Evolutionary conservation across 169 alveolate genomes (phyloP).

Genomic region (Amoebophrya sp.): DNA sequence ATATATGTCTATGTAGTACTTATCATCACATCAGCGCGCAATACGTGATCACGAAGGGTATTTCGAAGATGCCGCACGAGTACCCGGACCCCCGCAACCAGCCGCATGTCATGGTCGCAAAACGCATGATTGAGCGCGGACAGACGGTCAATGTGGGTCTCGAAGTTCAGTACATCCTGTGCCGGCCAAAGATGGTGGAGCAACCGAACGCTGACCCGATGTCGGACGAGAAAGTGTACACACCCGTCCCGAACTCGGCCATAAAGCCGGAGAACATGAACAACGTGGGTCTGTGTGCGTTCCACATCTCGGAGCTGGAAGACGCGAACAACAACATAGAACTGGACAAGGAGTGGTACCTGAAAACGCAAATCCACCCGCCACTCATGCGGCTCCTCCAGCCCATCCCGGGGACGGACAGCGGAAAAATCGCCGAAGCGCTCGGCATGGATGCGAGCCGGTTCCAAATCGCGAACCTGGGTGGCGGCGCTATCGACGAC

Average conservation of each 20-base stretch:
- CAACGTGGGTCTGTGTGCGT: constrained; percentile 15
- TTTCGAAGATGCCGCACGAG: constrained; percentile 41
- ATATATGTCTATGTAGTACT: constrained; percentile 86
- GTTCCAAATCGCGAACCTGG: background rate
- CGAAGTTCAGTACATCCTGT: constrained; percentile 60
- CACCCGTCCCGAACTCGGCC: constrained; percentile 14
- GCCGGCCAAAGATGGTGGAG: constrained; percentile 45
- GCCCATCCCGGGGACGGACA: constrained; percentile 76
- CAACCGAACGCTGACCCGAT: too few relatives aligned
- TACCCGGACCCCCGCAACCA: constrained; percentile 27
- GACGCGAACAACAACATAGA: background rate
- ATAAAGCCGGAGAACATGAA: background rate
- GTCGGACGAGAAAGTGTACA: too few relatives aligned
- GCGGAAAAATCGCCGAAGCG: constrained; percentile 49
- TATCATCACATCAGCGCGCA: constrained; percentile 34
- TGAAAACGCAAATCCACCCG: constrained; percentile 81
- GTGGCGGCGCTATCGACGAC: background rate
- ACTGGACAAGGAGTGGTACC: constrained; percentile 61
- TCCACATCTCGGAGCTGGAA: constrained; percentile 36
- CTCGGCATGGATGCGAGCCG: constrained; percentile 42
- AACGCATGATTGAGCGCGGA: constrained; percentile 61
- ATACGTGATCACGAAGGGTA: constrained; percentile 54
- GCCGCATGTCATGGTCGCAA: constrained; percentile 88
- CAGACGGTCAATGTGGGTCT: constrained; percentile 56
- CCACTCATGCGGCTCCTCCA: constrained; percentile 81